Evolutionary conservation across 441 rosid species (phyloP).

Genomic region (Manihot esculenta): DNA sequence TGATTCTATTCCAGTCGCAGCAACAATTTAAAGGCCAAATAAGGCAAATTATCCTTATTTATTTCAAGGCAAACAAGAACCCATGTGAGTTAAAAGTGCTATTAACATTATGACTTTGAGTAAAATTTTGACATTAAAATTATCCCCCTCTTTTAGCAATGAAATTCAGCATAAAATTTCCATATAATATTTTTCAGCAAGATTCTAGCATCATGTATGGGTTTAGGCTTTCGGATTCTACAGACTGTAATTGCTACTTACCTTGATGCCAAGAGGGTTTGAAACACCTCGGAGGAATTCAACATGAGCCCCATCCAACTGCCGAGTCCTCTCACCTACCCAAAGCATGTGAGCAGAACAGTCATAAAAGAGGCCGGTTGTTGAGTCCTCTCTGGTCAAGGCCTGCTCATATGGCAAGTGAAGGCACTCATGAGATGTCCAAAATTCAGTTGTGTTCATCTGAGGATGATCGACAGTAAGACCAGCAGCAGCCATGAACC

Average conservation of each 20-base stretch:
- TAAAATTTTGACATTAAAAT: not conserved
- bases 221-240: not conserved
- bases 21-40: not conserved
- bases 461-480: slow-evolving; percentile 50
- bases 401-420: slow-evolving; percentile 59
- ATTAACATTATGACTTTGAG: not conserved
- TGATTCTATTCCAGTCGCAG: not conserved
- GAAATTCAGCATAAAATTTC: not conserved
- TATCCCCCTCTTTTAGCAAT: not conserved
- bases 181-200: not conserved
- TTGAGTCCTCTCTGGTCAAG: slow-evolving; percentile 56
- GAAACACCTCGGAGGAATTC: slow-evolving; percentile 55
- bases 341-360: slow-evolving; percentile 63
- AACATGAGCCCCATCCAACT: slow-evolving; percentile 59
- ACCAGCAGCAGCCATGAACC: slow-evolving; percentile 62
- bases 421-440: slow-evolving; percentile 63
- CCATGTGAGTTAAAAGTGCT: not conserved
- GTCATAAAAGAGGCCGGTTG: slow-evolving; percentile 53
- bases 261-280: slow-evolving; percentile 58
- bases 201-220: not conserved
- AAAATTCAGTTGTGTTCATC: slow-evolving; percentile 50
- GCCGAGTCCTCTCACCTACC: slow-evolving; percentile 63
- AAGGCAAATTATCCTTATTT: not conserved
- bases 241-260: slow-evolving; percentile 8
- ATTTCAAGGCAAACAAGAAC: not conserved